Evolutionary conservation across 2,329 filamentous ascomycete species (phyloP).

Genomic region (Phialocephala sp.): DNA sequence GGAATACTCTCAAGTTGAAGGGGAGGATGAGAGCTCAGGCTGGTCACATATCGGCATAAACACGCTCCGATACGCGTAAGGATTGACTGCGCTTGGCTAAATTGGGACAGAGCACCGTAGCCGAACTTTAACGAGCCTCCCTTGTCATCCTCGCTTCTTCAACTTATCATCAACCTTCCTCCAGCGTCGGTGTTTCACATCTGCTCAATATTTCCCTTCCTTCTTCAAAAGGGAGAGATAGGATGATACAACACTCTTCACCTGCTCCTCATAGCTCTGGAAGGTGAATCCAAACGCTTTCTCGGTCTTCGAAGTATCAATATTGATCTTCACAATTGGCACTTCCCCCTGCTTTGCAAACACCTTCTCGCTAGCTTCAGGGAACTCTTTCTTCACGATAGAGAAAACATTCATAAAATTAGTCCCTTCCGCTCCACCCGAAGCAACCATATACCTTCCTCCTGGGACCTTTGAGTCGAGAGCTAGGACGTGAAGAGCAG

Average conservation of each 20-base stretch:
- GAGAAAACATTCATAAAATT: background rate
- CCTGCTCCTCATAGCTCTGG: constrained; percentile 5
- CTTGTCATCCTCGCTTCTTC: background rate
- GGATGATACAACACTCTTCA: background rate
- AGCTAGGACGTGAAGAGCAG: background rate
- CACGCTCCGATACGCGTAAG: background rate
- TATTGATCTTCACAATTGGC: background rate
- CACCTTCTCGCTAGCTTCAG: background rate
- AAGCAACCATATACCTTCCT: constrained; percentile 5
- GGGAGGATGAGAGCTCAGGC: background rate
- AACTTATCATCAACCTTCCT: background rate
- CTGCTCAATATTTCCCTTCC: background rate
- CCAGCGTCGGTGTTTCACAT: no score
- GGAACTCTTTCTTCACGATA: constrained; percentile 3
- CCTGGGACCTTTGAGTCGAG: background rate
- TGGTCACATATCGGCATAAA: background rate
- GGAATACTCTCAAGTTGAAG: no score
- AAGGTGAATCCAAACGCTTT: constrained; percentile 4
- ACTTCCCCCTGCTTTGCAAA: background rate
- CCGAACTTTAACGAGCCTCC: background rate
- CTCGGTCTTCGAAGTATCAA: constrained; percentile 2
- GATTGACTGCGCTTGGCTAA: background rate
- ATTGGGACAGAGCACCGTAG: background rate
- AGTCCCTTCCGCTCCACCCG: background rate
- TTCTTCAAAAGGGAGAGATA: background rate